Base-by-base conservation (phyloP, 2,329 filamentous ascomycete species). In the Colletotrichum sp. region DNA sequence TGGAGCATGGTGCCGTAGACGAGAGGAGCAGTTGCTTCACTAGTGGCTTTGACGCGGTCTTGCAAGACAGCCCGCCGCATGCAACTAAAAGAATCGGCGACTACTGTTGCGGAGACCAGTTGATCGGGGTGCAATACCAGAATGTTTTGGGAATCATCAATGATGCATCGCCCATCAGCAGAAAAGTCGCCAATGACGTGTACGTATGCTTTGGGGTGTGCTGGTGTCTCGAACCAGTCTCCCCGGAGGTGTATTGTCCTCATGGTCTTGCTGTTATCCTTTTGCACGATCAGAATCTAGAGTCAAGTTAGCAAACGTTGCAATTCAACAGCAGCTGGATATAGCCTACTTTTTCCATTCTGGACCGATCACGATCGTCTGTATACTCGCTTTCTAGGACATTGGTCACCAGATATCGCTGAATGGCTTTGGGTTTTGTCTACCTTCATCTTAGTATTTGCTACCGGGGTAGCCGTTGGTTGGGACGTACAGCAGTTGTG, bases 61-160 rank as follows among this genome's bases (percentile, higher is more conserved):
- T 99, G 96, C 30, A 99, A 90, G 2, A 99, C 96, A 34, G 97
- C 96, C 78, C 96, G 94, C 21, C 97, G 94, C 82, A 95, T 93
- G 82, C 97, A 99, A 28, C 93, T 93, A 83, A 99, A 98, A 0
- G 97, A 98, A 84, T 99, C 97, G n/a, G 96, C 96, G 59, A 99
- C 94, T 7, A 98, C 95, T 1, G 97, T 99, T 4, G 97, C 94
- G 4, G 97, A 99, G 69, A 99, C 94, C 39, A 99, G 90, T 85
- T 99, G 96, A 81, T 99, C 97, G 0, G 97, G 97, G 81, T 99
- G 96, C 16, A 99, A 87, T 73, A 99, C 96, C 67, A 99, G 87
- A 84, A 99, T 94, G 80, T 96, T 95, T 66, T 93, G 90, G 4
- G 90, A 89, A 83, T 99, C 95, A 82, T 98, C 94, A 77, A 99